Conservation (phyloP, 257 asterid genomes). For the Solanum lignicaule region DNA sequence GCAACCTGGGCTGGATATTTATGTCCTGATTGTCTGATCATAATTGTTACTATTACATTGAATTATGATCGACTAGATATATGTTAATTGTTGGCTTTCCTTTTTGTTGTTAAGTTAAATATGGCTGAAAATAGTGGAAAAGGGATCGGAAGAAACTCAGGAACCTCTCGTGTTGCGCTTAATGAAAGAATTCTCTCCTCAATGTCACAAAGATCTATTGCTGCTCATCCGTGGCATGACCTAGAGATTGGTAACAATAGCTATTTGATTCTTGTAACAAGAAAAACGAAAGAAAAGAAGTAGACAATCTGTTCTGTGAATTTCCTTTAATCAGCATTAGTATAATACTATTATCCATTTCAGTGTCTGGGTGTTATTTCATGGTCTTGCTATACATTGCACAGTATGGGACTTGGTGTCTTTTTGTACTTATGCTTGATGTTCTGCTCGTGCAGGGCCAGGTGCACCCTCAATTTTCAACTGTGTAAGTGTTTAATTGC, state of each 20-base stretch:
- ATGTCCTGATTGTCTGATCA: not conserved
- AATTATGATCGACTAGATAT: not conserved
- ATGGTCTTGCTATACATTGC: not conserved
- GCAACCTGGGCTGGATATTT: not conserved
- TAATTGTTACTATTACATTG: not conserved
- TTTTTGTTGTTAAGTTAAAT: constrained; percentile 8
- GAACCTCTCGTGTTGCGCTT: constrained; percentile 28
- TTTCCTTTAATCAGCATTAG: not conserved
- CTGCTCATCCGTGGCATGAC: constrained; percentile 99
- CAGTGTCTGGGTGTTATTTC: not conserved
- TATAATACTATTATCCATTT: not conserved
- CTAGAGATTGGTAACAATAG: constrained; percentile 63
- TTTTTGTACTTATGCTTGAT: not conserved
- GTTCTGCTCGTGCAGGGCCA: constrained; percentile 49
- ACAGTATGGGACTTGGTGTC: not conserved
- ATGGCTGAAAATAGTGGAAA: constrained; percentile 36
- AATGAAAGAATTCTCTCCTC: constrained; percentile 80
- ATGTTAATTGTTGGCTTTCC: not conserved
- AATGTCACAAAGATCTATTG: constrained; percentile 56
- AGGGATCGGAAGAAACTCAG: constrained; percentile 15
- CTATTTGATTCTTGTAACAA: not conserved
- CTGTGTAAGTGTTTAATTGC: constrained; percentile 47
- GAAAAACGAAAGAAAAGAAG: not conserved
- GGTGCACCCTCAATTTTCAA: constrained; percentile 85
- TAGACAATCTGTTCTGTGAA: not conserved